Percentiles rank a stretch among this genome's conserved stretches.
These are phyloP conservation scores for Zanthoxylum bungeanum DNA, from an alignment of 345 rosid species.

Conservation along the genomic window DNA sequence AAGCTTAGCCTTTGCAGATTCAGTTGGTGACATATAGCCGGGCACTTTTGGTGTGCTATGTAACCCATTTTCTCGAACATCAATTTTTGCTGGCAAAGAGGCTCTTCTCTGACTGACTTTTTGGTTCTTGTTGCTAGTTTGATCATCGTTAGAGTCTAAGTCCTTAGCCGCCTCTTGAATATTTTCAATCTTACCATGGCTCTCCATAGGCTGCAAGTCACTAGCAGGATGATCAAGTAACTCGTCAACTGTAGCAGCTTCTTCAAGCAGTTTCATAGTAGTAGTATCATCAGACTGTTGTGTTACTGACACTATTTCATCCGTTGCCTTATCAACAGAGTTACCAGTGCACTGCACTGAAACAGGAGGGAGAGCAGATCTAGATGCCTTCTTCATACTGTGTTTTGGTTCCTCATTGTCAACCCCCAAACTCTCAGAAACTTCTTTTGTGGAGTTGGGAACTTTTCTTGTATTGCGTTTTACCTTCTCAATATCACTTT, in stretches of 20 bases:
- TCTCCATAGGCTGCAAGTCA: constrained; percentile 27
- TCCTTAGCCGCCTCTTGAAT: constrained; percentile 28
- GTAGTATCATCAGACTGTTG: constrained; percentile 28
- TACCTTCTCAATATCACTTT: constrained; percentile 46
- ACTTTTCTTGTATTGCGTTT: constrained; percentile 48
- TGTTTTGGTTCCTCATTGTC: constrained; percentile 42
- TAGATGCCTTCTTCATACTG: constrained; percentile 36
- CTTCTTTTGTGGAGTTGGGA: constrained; percentile 42
- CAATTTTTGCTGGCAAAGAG: constrained; percentile 60
- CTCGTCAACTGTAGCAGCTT: constrained; percentile 25
- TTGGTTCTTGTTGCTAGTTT: constrained; percentile 32
- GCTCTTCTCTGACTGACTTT: constrained; percentile 58
- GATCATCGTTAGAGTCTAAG: constrained; percentile 33
- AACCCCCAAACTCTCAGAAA: constrained; percentile 33
- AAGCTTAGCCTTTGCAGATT: constrained; percentile 78
- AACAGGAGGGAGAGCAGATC: constrained; percentile 30
- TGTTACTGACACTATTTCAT: constrained; percentile 19
- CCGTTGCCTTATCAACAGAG: constrained; percentile 38
- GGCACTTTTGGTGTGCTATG: constrained; percentile 55
- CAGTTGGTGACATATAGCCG: constrained; percentile 88
- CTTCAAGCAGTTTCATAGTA: constrained; percentile 16
- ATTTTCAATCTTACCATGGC: constrained; percentile 33
- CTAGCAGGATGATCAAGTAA: constrained; percentile 21
- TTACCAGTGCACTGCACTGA: constrained; percentile 27
- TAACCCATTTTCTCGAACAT: constrained; percentile 46